Conservation (phyloP, 768 basidiomycete genomes). For the Leccinellum rugosiceps region DNA sequence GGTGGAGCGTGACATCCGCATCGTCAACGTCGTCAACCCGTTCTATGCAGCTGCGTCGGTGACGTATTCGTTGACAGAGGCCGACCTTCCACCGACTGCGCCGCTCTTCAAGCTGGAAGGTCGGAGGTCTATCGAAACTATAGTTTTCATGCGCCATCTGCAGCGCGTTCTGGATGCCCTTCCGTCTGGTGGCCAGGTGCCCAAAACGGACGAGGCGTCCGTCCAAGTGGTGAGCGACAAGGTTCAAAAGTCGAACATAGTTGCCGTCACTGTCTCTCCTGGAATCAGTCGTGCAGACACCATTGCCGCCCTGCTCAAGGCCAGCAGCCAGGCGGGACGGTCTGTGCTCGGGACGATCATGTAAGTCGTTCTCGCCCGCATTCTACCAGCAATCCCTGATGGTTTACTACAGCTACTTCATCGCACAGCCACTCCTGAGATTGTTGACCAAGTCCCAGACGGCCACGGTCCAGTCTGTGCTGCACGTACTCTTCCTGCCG, state of each 20-base stretch:
- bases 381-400: slow-evolving; percentile 2
- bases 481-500: slow-evolving; percentile 80
- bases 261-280: slow-evolving; percentile 69
- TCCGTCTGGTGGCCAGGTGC: slow-evolving; percentile 55
- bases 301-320: slow-evolving; percentile 42
- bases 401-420: slow-evolving; percentile 49
- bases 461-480: slow-evolving; percentile 66
- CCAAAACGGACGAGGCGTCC: slow-evolving; percentile 33
- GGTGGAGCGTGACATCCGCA: slow-evolving; percentile 85
- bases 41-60: slow-evolving; percentile 81
- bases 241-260: slow-evolving; percentile 67
- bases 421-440: slow-evolving; percentile 63
- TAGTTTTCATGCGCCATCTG: slow-evolving; percentile 71
- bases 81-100: slow-evolving; percentile 25
- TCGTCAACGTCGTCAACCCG: slow-evolving; percentile 82
- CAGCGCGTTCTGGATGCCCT: slow-evolving; percentile 84
- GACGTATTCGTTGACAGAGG: slow-evolving; percentile 31
- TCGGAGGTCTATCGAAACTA: slow-evolving; percentile 56
- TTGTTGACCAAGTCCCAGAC: slow-evolving; percentile 67
- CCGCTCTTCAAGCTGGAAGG: slow-evolving; percentile 57
- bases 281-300: slow-evolving; percentile 74
- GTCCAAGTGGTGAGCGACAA: slow-evolving; percentile 39
- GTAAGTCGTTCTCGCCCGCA: slow-evolving; percentile 36
- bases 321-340: slow-evolving; percentile 29
- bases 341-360: slow-evolving; percentile 45